phyloP scores from a whole-genome alignment of 208 protist species.

The Strigomonas culicis region DNA sequence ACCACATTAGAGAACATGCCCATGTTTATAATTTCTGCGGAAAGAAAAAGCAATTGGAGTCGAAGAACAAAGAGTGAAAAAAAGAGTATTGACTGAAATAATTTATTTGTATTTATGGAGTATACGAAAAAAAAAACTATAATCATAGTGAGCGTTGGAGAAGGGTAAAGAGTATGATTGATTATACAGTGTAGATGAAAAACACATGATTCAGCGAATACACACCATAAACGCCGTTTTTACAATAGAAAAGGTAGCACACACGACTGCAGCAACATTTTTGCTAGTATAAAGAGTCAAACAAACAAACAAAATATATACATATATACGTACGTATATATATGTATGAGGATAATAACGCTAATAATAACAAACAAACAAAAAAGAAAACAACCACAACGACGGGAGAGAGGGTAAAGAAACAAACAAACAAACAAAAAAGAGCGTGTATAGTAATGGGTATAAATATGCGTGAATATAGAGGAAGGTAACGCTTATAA shows the following conservation, averaged over 20 bases:
- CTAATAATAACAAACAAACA: background rate
- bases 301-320: conserved; percentile 2
- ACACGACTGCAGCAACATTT: background rate
- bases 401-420: conserved; percentile 3
- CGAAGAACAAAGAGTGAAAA: background rate
- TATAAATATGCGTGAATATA: background rate
- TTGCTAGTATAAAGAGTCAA: background rate
- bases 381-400: background rate
- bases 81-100: background rate
- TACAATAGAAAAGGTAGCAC: background rate
- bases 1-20: conserved; percentile 26
- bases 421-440: conserved; percentile 18
- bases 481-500: background rate
- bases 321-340: background rate
- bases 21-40: conserved; percentile 7
- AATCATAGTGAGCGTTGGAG: background rate
- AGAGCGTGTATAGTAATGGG: background rate
- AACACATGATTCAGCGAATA: background rate
- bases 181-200: background rate
- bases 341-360: background rate
- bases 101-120: background rate
- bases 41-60: background rate
- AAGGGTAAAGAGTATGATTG: background rate
- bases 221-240: conserved; percentile 3
- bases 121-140: background rate